Evolutionary conservation across 2,329 filamentous ascomycete species (phyloP), one percentile per base, ranked within the genome.

Genomic region (Aureobasidium sp.): DNA sequence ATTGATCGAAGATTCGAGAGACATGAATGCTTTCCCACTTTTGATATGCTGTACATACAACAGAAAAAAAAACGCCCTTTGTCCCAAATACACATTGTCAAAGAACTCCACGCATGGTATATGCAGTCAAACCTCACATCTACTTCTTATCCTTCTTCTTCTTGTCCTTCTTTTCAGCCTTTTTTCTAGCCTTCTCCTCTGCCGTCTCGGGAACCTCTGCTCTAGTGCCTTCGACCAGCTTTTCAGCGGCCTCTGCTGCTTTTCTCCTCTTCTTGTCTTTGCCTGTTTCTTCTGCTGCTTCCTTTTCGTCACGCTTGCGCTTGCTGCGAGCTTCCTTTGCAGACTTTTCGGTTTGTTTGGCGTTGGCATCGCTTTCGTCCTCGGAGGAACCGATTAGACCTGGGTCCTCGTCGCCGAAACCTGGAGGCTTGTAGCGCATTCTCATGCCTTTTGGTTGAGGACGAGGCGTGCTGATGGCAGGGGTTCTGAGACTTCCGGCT

Each of bases 401-500:
- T 34, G 71, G 72, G 34, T 74, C 74, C 29, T 77, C 78, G 12
- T 69, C 63, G 5, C 79, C 79, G 66, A 80, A 80, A 15, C 88
- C 88, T 48, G 87, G 82, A 1, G 88, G 88, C 60, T 81, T 81
- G 73, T 83, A 91, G 37, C 88, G 83, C 73, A 86, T 82, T 68
- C 81, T 84, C 60, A 92, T 75, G 7, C 85, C 87, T 68, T 82
- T 79, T 1, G 89, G 87, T 71, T 92, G 89, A 50, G 82, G 78
- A 63, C 86, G 82, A 53, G 84, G 77, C 1, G 79, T 72, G 63
- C 78, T 83, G 62, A 81, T 76, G 5, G 81, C 75, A 2, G 79
- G 76, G 52, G 79, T 76, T 26, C 77, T 79, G 27, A 77, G 73
- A 62, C 73, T 73, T 9, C 72, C 75, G 20, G 76, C 73, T 15